Percentiles rank a stretch among this genome's conserved stretches.
These are phyloP conservation scores for Rhododendron mucronatum DNA, from an alignment of 148 eudicot species.

Conservation along the genomic window DNA sequence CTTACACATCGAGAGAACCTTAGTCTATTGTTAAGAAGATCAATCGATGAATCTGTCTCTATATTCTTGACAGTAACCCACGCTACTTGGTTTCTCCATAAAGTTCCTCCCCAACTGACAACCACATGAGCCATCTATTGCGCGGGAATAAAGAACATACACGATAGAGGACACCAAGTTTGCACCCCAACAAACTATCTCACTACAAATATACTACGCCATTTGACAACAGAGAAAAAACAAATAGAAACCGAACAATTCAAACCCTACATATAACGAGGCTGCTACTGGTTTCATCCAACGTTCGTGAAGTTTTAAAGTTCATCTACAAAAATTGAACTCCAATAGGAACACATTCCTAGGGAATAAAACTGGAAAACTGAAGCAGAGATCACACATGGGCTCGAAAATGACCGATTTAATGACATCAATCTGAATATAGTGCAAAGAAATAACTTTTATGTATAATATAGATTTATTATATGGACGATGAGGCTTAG, in stretches of 20 bases:
- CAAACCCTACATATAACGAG: not conserved
- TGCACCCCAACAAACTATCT: not conserved
- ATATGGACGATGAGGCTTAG: too few species aligned
- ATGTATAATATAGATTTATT: too few species aligned
- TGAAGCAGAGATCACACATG: not conserved
- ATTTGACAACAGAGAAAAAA: not conserved
- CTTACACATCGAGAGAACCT: too few species aligned
- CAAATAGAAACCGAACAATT: not conserved
- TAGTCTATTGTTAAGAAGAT: not conserved
- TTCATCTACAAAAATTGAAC: not conserved
- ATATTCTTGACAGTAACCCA: not conserved
- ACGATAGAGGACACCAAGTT: not conserved
- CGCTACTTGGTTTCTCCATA: not conserved
- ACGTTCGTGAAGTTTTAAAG: not conserved
- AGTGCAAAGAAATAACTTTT: not conserved
- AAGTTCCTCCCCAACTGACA: too few species aligned
- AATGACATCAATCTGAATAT: not conserved
- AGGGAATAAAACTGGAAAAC: constrained; percentile 5
- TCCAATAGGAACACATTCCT: not conserved
- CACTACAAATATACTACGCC: not conserved
- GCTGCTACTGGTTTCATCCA: not conserved
- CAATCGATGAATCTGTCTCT: not conserved
- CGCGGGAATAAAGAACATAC: not conserved
- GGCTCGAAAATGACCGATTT: not conserved
- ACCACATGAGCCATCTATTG: not conserved